Evolutionary conservation across 2,329 filamentous ascomycete species (phyloP).

Genomic region (Penicillium sp.): DNA sequence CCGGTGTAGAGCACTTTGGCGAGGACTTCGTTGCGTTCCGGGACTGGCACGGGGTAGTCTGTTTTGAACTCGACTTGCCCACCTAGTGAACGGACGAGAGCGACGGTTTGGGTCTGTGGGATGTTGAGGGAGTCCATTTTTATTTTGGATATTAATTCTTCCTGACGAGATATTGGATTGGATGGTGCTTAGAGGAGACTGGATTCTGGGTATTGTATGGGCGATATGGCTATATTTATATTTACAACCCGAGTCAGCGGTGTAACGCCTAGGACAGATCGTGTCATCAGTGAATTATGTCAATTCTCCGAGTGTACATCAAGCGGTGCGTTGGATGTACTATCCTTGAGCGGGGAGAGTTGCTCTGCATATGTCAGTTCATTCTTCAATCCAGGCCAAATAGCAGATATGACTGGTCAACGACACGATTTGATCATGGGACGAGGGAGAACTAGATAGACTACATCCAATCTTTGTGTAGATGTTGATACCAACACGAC

Average conservation of each 20-base stretch:
- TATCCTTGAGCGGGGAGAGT: background rate
- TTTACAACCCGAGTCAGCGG: no score
- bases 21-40: conserved; percentile 42
- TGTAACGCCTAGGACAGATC: background rate
- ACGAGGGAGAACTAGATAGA: background rate
- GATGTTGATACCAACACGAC: background rate
- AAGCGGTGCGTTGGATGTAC: background rate
- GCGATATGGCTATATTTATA: background rate
- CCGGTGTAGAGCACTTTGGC: conserved; percentile 46
- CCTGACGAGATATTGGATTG: background rate
- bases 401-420: background rate
- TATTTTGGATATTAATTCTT: background rate
- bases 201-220: background rate
- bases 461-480: background rate
- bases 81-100: conserved; percentile 41
- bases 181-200: background rate
- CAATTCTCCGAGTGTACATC: background rate
- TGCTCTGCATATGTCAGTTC: background rate
- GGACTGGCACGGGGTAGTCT: conserved; percentile 42
- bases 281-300: background rate
- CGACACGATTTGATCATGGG: background rate
- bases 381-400: background rate
- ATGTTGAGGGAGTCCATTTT: conserved; percentile 13
- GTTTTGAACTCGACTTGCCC: conserved; percentile 40
- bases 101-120: conserved; percentile 36